Evolutionary conservation across 306 rosid species (phyloP).

Genomic region (Purshia tridentata): DNA sequence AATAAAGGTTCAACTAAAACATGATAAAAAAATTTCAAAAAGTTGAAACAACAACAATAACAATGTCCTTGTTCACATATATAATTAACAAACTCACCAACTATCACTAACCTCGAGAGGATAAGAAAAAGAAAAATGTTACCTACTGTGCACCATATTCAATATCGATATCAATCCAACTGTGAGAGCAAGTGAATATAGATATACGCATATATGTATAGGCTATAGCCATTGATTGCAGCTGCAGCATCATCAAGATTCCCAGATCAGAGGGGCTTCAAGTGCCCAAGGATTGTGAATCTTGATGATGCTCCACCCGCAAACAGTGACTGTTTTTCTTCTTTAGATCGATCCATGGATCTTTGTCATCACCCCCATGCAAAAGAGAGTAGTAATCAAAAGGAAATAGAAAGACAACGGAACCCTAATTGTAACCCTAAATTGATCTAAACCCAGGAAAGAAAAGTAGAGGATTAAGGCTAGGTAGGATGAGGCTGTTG

Average conservation of each 20-base stretch:
- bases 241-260: constrained; percentile 96
- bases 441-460: constrained; percentile 21
- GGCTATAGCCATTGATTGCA: constrained; percentile 41
- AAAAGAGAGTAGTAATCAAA: neutral
- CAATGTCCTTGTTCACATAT: neutral
- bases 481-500: too few species aligned
- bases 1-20: constrained; percentile 5
- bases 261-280: constrained; percentile 39
- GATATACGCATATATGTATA: neutral
- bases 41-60: neutral
- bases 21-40: too few species aligned
- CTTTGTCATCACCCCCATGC: constrained; percentile 17
- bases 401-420: neutral
- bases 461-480: constrained; percentile 3
- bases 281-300: constrained; percentile 52
- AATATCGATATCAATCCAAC: too few species aligned
- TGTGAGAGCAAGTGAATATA: too few species aligned
- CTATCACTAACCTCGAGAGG: too few species aligned
- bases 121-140: neutral
- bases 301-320: constrained; percentile 96
- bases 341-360: neutral
- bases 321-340: constrained; percentile 47
- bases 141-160: too few species aligned
- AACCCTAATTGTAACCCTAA: constrained; percentile 42
- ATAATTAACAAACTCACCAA: neutral